Conservation (phyloP, 805 yeast species). For the Lachancea sp. region DNA sequence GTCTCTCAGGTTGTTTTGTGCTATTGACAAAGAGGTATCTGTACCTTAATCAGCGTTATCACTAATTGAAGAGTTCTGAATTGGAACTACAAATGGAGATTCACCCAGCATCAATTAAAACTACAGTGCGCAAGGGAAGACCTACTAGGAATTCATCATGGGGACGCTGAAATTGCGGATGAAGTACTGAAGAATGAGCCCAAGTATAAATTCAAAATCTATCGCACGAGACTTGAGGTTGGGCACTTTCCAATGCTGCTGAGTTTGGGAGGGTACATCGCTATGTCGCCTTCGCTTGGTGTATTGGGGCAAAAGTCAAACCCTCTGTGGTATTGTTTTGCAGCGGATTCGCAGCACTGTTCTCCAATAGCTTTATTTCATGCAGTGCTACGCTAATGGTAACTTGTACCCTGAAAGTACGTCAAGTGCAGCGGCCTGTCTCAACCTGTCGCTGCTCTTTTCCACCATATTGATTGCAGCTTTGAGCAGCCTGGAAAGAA, state of each 20-base stretch:
- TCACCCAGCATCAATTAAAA: conserved; percentile 20
- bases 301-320: conserved; percentile 43
- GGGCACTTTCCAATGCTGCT: conserved; percentile 38
- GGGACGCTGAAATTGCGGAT: conserved; percentile 13
- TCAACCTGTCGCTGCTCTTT: conserved; percentile 66
- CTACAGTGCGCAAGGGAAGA: conserved; percentile 13
- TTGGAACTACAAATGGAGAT: conserved; percentile 30
- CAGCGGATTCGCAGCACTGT: conserved; percentile 50
- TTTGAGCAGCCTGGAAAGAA: conserved; percentile 49
- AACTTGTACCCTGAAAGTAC: conserved; percentile 59
- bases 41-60: conserved; percentile 56
- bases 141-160: conserved; percentile 18
- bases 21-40: conserved; percentile 67
- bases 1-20: conserved; percentile 62
- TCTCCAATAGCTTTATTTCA: conserved; percentile 51
- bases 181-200: conserved; percentile 20
- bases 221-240: conserved; percentile 48
- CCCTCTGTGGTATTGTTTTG: conserved; percentile 53
- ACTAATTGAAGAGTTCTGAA: conserved; percentile 52
- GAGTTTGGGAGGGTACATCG: conserved; percentile 37
- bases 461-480: conserved; percentile 65
- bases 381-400: conserved; percentile 60
- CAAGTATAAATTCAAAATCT: conserved; percentile 44
- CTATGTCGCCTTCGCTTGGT: conserved; percentile 85
- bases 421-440: conserved; percentile 67